Conservation (phyloP, 768 basidiomycete species). For the Lactifluus piperatus region DNA sequence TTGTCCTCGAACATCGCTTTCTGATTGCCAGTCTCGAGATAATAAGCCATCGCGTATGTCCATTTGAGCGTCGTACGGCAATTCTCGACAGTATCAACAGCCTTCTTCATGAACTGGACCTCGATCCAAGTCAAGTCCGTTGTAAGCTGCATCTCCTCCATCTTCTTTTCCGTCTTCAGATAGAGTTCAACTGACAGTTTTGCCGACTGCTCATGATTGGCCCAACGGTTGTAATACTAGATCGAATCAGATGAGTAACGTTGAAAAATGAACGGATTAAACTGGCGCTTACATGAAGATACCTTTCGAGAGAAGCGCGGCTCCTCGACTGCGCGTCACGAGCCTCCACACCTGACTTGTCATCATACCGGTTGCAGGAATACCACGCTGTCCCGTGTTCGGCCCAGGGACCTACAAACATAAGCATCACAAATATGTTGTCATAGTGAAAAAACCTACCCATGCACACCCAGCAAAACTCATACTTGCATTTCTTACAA, state of each 20-base stretch:
- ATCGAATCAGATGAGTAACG: slow-evolving; percentile 3
- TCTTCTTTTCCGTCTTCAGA: slow-evolving; percentile 97
- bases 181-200: slow-evolving; percentile 91
- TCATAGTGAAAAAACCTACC: slow-evolving; percentile 38
- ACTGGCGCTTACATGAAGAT: slow-evolving; percentile 68
- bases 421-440: slow-evolving; percentile 28
- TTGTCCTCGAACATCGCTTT: slow-evolving; percentile 98
- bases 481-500: slow-evolving; percentile 97
- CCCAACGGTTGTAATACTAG: slow-evolving; percentile 99
- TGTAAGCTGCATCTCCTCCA: slow-evolving; percentile 98
- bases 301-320: slow-evolving; percentile 87
- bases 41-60: slow-evolving; percentile 99
- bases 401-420: slow-evolving; percentile 74
- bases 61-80: slow-evolving; percentile 96
- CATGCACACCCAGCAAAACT: slow-evolving; percentile 99
- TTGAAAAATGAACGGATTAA: not conserved
- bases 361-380: slow-evolving; percentile 95
- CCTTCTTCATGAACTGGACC: slow-evolving; percentile 98
- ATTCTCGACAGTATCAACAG: slow-evolving; percentile 84
- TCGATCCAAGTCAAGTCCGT: slow-evolving; percentile 96
- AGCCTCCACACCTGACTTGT: slow-evolving; percentile 79
- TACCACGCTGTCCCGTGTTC: slow-evolving; percentile 98
- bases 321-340: slow-evolving; percentile 88
- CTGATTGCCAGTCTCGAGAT: slow-evolving; percentile 80
- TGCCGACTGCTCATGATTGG: slow-evolving; percentile 99